Evolutionary conservation across 345 rosid species (phyloP).

Genomic region (Rhizophora mangle): DNA sequence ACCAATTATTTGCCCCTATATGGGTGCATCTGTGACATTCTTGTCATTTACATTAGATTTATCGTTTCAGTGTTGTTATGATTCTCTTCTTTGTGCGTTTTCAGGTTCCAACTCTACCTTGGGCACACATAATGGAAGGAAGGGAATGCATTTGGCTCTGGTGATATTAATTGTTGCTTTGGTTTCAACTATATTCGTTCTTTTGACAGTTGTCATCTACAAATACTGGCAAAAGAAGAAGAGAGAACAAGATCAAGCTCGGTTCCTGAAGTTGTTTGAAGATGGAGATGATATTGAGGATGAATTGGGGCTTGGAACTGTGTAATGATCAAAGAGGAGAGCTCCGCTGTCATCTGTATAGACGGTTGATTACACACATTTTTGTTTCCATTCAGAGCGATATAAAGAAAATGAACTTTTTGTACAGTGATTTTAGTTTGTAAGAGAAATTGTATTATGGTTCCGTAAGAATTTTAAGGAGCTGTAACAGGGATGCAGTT

Average conservation of each 20-base stretch:
- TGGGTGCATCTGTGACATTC: background rate
- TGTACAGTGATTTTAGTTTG: background rate
- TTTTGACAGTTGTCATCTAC: constrained; percentile 39
- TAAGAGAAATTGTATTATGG: background rate
- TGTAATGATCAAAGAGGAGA: constrained; percentile 21
- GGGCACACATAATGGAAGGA: constrained; percentile 15
- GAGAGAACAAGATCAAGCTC: constrained; percentile 83
- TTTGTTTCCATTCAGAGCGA: constrained; percentile 19
- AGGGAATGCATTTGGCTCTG: constrained; percentile 42
- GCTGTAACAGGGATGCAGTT: background rate
- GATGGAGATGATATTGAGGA: constrained; percentile 86
- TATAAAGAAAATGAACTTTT: background rate
- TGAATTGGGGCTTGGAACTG: constrained; percentile 57
- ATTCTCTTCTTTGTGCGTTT: background rate
- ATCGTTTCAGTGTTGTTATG: background rate
- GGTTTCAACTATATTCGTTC: constrained; percentile 32
- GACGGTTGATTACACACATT: constrained; percentile 19
- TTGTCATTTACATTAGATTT: background rate
- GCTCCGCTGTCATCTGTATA: constrained; percentile 30
- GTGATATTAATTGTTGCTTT: constrained; percentile 39
- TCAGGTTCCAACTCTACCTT: constrained; percentile 38
- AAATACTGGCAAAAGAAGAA: constrained; percentile 70
- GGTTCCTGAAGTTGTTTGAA: constrained; percentile 82
- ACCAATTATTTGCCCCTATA: background rate
- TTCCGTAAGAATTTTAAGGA: background rate